Evolutionary conservation across 805 yeast genomes (phyloP).

Genomic region (Monosporozyma siamensis): DNA sequence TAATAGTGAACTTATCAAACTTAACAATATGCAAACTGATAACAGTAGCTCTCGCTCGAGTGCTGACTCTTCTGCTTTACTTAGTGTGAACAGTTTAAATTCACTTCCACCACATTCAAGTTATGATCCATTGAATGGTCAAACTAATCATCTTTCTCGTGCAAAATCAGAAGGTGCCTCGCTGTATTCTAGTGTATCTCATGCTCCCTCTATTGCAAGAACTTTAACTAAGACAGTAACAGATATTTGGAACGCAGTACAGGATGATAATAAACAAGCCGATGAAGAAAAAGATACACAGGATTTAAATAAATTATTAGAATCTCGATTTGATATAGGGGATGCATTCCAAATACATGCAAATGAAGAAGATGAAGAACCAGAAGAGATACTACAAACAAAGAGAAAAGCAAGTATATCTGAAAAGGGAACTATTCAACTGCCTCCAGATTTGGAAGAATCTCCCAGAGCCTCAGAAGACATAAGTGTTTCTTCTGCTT

Average conservation of each 20-base stretch:
- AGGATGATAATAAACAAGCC: slow-evolving; percentile 20
- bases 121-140: neutral
- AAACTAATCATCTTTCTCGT: neutral
- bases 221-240: slow-evolving; percentile 13
- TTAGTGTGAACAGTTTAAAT: neutral
- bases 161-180: neutral
- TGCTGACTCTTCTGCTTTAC: neutral
- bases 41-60: too few species aligned
- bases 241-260: slow-evolving; percentile 14
- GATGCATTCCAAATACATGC: slow-evolving; percentile 25
- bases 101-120: neutral
- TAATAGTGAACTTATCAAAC: too few species aligned
- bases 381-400: too few species aligned
- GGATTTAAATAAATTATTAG: slow-evolving; percentile 15
- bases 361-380: slow-evolving; percentile 6
- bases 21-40: neutral
- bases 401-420: neutral
- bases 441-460: slow-evolving; percentile 4
- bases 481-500: neutral
- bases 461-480: neutral
- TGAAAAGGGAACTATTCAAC: neutral
- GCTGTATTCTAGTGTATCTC: neutral
- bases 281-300: slow-evolving; percentile 4
- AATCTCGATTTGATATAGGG: slow-evolving; percentile 22
- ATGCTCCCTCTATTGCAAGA: slow-evolving; percentile 6